phyloP scores from a whole-genome alignment of 2,329 filamentous ascomycete genomes.

The Myotisia sp. region DNA sequence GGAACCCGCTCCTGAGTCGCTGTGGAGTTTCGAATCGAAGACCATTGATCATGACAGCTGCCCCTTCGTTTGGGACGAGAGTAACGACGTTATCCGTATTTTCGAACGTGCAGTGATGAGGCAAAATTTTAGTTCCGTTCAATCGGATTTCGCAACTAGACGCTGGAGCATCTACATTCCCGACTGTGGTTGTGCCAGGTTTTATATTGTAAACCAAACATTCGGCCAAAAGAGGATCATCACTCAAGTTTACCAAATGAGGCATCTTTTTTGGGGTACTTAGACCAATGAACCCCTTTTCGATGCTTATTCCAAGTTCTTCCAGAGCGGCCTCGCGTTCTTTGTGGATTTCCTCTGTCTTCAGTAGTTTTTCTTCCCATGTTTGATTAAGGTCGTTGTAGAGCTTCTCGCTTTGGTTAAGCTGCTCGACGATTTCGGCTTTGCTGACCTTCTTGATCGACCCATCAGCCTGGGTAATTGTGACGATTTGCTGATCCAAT shows the following conservation, averaged over 20 bases:
- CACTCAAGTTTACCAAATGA: slow-evolving; percentile 94
- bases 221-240: slow-evolving; percentile 82
- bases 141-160: slow-evolving; percentile 76
- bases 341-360: slow-evolving; percentile 95
- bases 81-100: slow-evolving; percentile 90
- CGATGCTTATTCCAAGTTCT: slow-evolving; percentile 95
- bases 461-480: slow-evolving; percentile 75
- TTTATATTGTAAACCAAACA: slow-evolving; percentile 97
- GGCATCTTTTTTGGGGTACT: slow-evolving; percentile 99
- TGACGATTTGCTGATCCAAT: slow-evolving; percentile 88
- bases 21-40: slow-evolving; percentile 75
- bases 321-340: slow-evolving; percentile 89
- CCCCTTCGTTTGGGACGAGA: slow-evolving; percentile 74
- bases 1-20: slow-evolving; percentile 77
- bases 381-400: slow-evolving; percentile 94
- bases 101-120: slow-evolving; percentile 87
- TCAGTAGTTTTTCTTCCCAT: slow-evolving; percentile 91
- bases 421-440: slow-evolving; percentile 91
- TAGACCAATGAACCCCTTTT: slow-evolving; percentile 91
- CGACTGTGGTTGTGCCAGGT: slow-evolving; percentile 82
- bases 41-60: slow-evolving; percentile 96
- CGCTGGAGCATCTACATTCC: slow-evolving; percentile 69
- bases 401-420: slow-evolving; percentile 91
- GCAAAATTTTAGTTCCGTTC: slow-evolving; percentile 83
- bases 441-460: slow-evolving; percentile 90